Conservation (phyloP, 1,284 basidiomycete species). For the Cerioporus squamosus region DNA sequence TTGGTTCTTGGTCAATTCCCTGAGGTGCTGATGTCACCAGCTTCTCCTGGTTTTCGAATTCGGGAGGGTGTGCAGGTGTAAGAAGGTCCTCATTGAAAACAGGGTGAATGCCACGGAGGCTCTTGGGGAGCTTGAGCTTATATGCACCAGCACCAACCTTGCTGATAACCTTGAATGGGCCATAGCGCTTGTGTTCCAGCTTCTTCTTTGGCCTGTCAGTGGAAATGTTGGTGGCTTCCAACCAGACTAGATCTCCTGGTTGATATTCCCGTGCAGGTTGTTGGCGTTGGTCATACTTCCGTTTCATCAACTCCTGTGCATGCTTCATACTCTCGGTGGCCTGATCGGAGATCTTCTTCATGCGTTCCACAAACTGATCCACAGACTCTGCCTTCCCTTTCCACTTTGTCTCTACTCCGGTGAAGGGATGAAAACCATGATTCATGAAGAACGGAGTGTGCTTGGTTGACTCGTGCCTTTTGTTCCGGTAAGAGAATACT, state of each 20-base stretch:
- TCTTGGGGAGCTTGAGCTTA: conserved; percentile 36
- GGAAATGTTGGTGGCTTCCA: conserved; percentile 34
- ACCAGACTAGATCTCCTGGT: conserved; percentile 35
- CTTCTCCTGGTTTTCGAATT: conserved; percentile 1
- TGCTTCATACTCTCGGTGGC: neutral
- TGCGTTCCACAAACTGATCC: conserved; percentile 1
- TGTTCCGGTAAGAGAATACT: conserved; percentile 30
- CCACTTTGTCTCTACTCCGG: conserved; percentile 1
- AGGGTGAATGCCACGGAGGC: conserved; percentile 36
- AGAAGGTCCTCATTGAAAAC: conserved; percentile 41
- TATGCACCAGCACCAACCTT: conserved; percentile 33
- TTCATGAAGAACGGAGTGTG: conserved; percentile 35
- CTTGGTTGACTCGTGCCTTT: conserved; percentile 28
- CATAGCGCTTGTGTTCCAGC: conserved; percentile 34
- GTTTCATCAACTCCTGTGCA: conserved; percentile 11
- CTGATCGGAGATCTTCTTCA: conserved; percentile 3
- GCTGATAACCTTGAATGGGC: conserved; percentile 39
- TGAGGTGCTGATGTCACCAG: neutral
- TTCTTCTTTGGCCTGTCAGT: conserved; percentile 37
- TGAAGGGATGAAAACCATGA: conserved; percentile 3
- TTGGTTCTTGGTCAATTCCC: neutral
- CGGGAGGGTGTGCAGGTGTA: conserved; percentile 6
- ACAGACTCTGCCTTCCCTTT: neutral
- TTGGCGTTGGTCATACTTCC: conserved; percentile 1
- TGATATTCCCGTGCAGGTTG: conserved; percentile 13